Conservation (phyloP, 2,329 filamentous ascomycete genomes). For the Leptosphaerulina australis region DNA sequence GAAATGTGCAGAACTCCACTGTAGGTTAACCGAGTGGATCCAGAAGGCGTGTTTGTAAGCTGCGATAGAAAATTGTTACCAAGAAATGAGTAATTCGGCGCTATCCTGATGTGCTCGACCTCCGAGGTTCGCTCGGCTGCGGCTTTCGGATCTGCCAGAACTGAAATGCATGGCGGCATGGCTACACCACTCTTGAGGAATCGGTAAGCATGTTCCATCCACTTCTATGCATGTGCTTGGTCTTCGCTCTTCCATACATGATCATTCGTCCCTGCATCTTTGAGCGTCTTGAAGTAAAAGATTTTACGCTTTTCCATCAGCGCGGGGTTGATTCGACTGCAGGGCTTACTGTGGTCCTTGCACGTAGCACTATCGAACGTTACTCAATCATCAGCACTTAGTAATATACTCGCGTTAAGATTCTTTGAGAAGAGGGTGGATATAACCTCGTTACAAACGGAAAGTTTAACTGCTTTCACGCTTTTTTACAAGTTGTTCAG, state of each 20-base stretch:
- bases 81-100: conserved; percentile 11
- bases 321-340: not conserved
- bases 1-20: no score
- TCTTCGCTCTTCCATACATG: conserved; percentile 6
- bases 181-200: conserved; percentile 6
- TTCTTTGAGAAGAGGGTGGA: not conserved
- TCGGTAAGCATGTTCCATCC: conserved; percentile 7
- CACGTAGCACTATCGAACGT: not conserved
- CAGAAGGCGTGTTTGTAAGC: conserved; percentile 15
- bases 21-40: no score
- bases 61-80: not conserved
- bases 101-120: conserved; percentile 12
- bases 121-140: conserved; percentile 5
- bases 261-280: not conserved
- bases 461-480: not conserved
- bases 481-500: not conserved
- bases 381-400: not conserved
- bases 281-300: not conserved
- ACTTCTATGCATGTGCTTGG: conserved; percentile 9
- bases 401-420: not conserved
- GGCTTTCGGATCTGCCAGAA: conserved; percentile 7
- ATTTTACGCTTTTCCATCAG: not conserved
- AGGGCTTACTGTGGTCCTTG: not conserved
- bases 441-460: not conserved
- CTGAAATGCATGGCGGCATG: conserved; percentile 10